Percentiles rank a stretch among this genome's conserved stretches.
phyloP scores from a whole-genome alignment of 768 basidiomycete genomes.

The Amanita subjunquillea region DNA sequence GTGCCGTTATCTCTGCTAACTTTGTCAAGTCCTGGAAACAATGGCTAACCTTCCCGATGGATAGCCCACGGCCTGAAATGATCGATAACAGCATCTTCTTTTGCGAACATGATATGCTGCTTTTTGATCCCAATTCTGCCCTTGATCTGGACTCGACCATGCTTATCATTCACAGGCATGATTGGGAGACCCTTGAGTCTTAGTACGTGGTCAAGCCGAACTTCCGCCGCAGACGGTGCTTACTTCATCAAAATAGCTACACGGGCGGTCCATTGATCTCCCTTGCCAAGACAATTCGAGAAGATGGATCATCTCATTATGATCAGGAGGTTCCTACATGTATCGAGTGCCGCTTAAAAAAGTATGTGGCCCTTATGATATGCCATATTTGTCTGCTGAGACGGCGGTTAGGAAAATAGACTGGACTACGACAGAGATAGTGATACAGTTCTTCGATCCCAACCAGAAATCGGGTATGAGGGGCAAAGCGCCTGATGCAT shows the following conservation, averaged over 20 bases:
- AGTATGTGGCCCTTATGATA: conserved; percentile 22
- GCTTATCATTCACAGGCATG: conserved; percentile 44
- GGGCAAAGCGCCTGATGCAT: conserved; percentile 13
- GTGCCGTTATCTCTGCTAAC: conserved; percentile 46
- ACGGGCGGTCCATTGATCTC: conserved; percentile 41
- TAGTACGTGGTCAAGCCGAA: conserved; percentile 28
- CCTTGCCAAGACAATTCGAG: conserved; percentile 13
- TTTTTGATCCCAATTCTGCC: conserved; percentile 54
- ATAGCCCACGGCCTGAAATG: conserved; percentile 42
- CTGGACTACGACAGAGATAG: conserved; percentile 54
- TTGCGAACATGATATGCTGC: conserved; percentile 56
- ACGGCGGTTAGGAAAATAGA: conserved; percentile 32
- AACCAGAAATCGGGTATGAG: conserved; percentile 4
- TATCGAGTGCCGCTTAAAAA: conserved; percentile 45
- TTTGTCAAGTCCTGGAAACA: conserved; percentile 62
- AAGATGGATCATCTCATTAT: conserved; percentile 24
- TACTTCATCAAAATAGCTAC: conserved; percentile 33
- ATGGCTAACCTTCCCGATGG: conserved; percentile 55
- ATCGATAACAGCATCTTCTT: conserved; percentile 56
- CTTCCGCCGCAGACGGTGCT: conserved; percentile 2
- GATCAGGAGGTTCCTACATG: conserved; percentile 46
- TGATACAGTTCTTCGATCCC: conserved; percentile 32
- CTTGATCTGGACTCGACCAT: conserved; percentile 50
- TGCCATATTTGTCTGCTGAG: conserved; percentile 2
- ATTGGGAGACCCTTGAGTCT: conserved; percentile 54